Conservation (phyloP, 441 rosid species). For the Pelargonium cotyledonis region DNA sequence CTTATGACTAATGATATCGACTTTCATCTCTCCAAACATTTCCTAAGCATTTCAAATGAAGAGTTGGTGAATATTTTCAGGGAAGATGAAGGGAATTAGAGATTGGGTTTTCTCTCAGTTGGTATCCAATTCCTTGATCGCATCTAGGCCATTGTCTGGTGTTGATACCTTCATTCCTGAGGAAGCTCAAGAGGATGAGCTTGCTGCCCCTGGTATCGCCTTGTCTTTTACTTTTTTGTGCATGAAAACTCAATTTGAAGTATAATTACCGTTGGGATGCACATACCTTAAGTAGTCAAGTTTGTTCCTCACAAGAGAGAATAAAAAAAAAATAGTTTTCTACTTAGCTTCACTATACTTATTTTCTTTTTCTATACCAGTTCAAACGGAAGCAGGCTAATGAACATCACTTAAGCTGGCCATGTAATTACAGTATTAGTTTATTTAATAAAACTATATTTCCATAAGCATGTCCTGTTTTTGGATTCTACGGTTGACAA, state of each 20-base stretch:
- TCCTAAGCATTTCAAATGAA: background rate
- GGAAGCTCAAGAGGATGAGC: constrained; percentile 30
- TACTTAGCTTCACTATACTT: background rate
- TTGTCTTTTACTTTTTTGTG: constrained; percentile 6
- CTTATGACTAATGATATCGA: background rate
- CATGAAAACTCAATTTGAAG: background rate
- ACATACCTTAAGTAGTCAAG: background rate
- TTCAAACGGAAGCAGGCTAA: background rate
- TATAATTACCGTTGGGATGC: background rate
- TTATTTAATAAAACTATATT: background rate
- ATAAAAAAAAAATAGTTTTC: background rate
- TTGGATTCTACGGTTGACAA: too few species aligned
- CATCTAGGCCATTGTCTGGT: constrained; percentile 51
- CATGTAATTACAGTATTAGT: background rate
- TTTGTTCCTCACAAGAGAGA: background rate
- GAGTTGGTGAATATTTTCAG: constrained; percentile 16
- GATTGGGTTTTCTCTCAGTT: constrained; percentile 69
- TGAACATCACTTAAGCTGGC: background rate
- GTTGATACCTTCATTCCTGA: constrained; percentile 35
- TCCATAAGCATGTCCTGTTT: too few species aligned
- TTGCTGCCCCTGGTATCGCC: constrained; percentile 36
- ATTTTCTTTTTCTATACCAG: background rate
- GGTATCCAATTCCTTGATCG: constrained; percentile 56
- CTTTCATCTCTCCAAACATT: background rate
- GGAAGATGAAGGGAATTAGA: constrained; percentile 63